phyloP scores from a whole-genome alignment of 2,329 filamentous ascomycete species.

The Fusarium austroafricanum region DNA sequence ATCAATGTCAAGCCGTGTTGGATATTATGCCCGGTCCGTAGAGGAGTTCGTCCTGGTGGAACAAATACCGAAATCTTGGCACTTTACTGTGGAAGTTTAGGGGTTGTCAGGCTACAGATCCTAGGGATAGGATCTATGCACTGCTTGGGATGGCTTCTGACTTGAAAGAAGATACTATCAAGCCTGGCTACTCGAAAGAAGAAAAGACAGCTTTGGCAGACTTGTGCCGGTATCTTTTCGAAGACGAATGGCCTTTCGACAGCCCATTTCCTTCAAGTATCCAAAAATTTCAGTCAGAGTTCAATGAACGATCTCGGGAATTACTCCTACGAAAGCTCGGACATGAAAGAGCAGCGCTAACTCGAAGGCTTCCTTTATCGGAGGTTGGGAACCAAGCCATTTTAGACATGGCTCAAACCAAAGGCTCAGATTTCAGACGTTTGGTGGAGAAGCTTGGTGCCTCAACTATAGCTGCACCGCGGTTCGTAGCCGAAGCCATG shows the following conservation, averaged over 20 bases:
- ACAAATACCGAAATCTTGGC: constrained; percentile 2
- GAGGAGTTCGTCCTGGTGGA: constrained; percentile 13
- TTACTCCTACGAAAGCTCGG: background rate
- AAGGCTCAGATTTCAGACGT: too few relatives aligned
- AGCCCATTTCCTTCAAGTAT: background rate
- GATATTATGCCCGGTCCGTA: constrained; percentile 17
- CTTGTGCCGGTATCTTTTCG: background rate
- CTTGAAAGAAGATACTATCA: rapidly evolving
- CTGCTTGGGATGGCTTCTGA: constrained; percentile 14
- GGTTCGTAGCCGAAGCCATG: too few relatives aligned
- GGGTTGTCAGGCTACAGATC: constrained; percentile 4
- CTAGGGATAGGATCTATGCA: constrained; percentile 16
- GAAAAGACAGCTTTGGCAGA: background rate
- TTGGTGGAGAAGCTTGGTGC: too few relatives aligned
- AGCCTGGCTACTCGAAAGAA: constrained; percentile 1
- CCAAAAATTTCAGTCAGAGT: too few relatives aligned
- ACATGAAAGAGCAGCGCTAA: too few relatives aligned
- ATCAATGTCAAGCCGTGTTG: constrained; percentile 27
- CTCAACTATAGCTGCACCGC: too few relatives aligned
- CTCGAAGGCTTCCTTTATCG: too few relatives aligned
- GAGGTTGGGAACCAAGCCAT: too few relatives aligned
- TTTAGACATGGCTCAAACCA: too few relatives aligned
- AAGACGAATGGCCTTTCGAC: rapidly evolving
- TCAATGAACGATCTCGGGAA: too few relatives aligned
- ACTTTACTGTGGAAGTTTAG: constrained; percentile 4